These are phyloP conservation scores for Phytophthora podocarpi DNA, from an alignment of 352 stramenopile species.

Conservation along the genomic window DNA sequence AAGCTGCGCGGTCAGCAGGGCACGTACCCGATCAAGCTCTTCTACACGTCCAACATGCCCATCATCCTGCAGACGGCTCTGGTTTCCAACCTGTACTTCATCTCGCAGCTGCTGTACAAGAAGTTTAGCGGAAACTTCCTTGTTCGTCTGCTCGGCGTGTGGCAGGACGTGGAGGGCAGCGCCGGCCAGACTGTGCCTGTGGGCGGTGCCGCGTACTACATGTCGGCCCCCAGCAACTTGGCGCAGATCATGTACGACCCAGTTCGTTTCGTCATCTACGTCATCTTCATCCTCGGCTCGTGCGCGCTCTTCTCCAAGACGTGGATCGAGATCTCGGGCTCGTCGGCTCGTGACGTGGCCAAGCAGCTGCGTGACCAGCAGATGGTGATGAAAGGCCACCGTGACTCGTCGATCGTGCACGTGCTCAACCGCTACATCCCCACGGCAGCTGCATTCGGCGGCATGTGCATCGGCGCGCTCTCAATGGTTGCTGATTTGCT, in stretches of 20 bases:
- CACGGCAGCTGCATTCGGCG: slow-evolving; percentile 97
- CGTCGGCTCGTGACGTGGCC: slow-evolving; percentile 96
- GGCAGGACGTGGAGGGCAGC: slow-evolving; percentile 96
- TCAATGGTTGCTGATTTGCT: slow-evolving; percentile 99
- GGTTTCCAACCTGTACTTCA: slow-evolving; percentile 99
- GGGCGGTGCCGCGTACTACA: slow-evolving; percentile 98
- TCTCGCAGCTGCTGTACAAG: slow-evolving; percentile 99
- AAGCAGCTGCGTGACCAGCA: slow-evolving; percentile 99
- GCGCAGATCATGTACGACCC: slow-evolving; percentile 98
- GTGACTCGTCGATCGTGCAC: slow-evolving; percentile 97
- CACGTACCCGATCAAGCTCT: slow-evolving; percentile 99
- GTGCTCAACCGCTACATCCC: slow-evolving; percentile 99
- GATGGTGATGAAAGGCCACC: slow-evolving; percentile 99
- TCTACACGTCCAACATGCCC: slow-evolving; percentile 99
- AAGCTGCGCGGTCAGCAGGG: slow-evolving; percentile 98
- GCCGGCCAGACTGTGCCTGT: slow-evolving; percentile 96
- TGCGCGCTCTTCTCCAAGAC: slow-evolving; percentile 99
- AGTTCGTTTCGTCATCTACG: slow-evolving; percentile 98
- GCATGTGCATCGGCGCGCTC: slow-evolving; percentile 99
- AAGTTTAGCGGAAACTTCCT: slow-evolving; percentile 98
- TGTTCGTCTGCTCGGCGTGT: slow-evolving; percentile 97
- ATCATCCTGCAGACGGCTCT: slow-evolving; percentile 99
- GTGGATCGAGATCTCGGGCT: slow-evolving; percentile 99
- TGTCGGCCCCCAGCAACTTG: slow-evolving; percentile 95
- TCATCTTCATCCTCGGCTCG: slow-evolving; percentile 98